Evolutionary conservation across 2,329 filamentous ascomycete genomes (phyloP).

Genomic region (Fusarium paranaense): DNA sequence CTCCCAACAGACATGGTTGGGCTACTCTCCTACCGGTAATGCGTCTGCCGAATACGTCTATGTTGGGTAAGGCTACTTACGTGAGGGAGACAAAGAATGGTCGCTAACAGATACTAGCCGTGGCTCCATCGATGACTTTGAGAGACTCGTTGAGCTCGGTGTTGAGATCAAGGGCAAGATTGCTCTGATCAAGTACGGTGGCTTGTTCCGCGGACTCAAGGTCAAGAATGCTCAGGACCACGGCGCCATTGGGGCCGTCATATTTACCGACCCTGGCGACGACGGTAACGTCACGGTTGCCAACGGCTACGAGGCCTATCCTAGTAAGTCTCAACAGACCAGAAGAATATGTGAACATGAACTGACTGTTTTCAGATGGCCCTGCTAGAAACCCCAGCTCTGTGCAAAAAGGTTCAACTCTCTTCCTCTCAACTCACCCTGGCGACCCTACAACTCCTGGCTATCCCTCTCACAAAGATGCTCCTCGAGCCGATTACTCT

Average conservation of each 20-base stretch:
- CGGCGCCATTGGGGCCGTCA: conserved; percentile 82
- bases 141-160: conserved; percentile 75
- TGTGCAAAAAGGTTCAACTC: conserved; percentile 81
- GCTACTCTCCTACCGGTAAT: conserved; percentile 83
- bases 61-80: conserved; percentile 65
- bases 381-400: conserved; percentile 81
- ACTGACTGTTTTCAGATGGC: conserved; percentile 55
- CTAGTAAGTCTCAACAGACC: conserved; percentile 50
- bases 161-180: conserved; percentile 81
- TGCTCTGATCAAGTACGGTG: conserved; percentile 80
- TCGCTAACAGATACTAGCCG: conserved; percentile 48
- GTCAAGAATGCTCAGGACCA: conserved; percentile 86
- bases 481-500: conserved; percentile 71
- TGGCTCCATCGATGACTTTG: conserved; percentile 79
- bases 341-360: conserved; percentile 41
- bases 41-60: conserved; percentile 82
- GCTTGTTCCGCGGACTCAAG: conserved; percentile 83
- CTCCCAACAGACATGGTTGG: conserved; percentile 80
- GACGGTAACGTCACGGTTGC: conserved; percentile 81
- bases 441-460: conserved; percentile 85
- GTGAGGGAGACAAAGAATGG: background rate
- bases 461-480: conserved; percentile 81
- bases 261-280: conserved; percentile 88
- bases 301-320: conserved; percentile 79
- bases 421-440: conserved; percentile 72